Base-by-base conservation (phyloP, 805 yeast genomes). In the Yamadazyma sp. region DNA sequence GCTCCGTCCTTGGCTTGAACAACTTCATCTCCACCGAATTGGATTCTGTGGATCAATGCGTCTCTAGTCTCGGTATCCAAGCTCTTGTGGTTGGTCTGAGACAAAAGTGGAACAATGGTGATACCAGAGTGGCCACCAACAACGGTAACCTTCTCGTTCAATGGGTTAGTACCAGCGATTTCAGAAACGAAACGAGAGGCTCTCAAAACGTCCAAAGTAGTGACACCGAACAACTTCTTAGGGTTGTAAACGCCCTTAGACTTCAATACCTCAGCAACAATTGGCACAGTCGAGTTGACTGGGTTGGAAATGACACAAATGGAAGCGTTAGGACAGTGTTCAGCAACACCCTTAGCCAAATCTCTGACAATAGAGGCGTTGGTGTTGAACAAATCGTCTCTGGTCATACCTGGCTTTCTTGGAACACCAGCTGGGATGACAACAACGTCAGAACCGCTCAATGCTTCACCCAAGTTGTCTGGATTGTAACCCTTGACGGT, bases 401-500 rank as follows among this genome's bases (percentile, higher is more conserved):
- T 85, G 59, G 96, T 87, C 97, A 90, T 90, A 67, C 97, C 97
- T 52, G 97, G 97, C 75, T 89, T 90, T 80, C 95, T 86, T 74
- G 95, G 97, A 42, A 90, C 95, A 75, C 97, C 97, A 41, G 97
- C 97, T 60, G 97, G 96, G 67, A 90, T 86, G 42, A 90, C 77
- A 37, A 90, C 90, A 44, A 90, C 81, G 54, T 89, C 95, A 36
- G 96, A 78, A 34, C 82, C 89, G 36, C 75, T 68, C 52, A 90
- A 70, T 13, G 96, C 95, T 40, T 67, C 70, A 43, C 73, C 69
- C 47, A 88, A 69, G 44, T 81, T 77, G 48, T 85, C 95, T 52
- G 96, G 95, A 42, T 86, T 75, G 75, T 76, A 90, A 49, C 97
- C 97, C 50, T 71, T 77, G 54, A 91, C 96, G 41, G 77, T 78